Conservation (phyloP, 495 filamentous ascomycete genomes). For the Glonium stellatum region DNA sequence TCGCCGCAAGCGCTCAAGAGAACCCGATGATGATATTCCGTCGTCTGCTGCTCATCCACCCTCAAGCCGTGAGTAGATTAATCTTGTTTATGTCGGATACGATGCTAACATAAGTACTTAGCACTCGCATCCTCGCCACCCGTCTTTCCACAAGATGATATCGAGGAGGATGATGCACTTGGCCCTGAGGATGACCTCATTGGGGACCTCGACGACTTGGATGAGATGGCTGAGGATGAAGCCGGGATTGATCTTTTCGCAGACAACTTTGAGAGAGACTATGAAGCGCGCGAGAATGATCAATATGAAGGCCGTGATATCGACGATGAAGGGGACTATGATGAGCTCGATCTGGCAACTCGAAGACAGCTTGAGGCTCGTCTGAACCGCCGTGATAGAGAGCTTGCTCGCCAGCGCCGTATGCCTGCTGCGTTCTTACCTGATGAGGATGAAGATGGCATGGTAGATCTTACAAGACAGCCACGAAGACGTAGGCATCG, state of each 20-base stretch:
- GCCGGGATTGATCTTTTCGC: conserved; percentile 89
- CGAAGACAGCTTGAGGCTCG: conserved; percentile 78
- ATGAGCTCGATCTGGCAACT: conserved; percentile 58
- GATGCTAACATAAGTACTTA: conserved; percentile 16
- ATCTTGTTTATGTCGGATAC: conserved; percentile 17
- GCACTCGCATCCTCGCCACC: conserved; percentile 49
- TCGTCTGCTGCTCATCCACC: conserved; percentile 62
- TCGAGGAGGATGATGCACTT: conserved; percentile 64
- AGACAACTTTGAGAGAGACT: conserved; percentile 83
- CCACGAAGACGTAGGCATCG: conserved; percentile 70
- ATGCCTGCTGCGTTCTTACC: conserved; percentile 80
- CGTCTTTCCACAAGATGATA: conserved; percentile 50
- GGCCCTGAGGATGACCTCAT: conserved; percentile 67
- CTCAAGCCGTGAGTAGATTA: conserved; percentile 56
- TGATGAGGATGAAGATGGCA: conserved; percentile 80
- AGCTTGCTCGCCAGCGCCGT: conserved; percentile 63
- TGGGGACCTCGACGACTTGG: conserved; percentile 83
- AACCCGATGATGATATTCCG: conserved; percentile 62
- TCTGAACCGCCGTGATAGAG: conserved; percentile 74
- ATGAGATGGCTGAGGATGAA: conserved; percentile 94
- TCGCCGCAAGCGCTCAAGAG: conserved; percentile 75
- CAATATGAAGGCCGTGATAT: conserved; percentile 66
- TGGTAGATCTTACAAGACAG: conserved; percentile 75
- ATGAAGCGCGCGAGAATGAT: conserved; percentile 52
- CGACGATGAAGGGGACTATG: conserved; percentile 74